Base-by-base conservation (phyloP, 768 basidiomycete species). In the Cyclocybe cylindracea region DNA sequence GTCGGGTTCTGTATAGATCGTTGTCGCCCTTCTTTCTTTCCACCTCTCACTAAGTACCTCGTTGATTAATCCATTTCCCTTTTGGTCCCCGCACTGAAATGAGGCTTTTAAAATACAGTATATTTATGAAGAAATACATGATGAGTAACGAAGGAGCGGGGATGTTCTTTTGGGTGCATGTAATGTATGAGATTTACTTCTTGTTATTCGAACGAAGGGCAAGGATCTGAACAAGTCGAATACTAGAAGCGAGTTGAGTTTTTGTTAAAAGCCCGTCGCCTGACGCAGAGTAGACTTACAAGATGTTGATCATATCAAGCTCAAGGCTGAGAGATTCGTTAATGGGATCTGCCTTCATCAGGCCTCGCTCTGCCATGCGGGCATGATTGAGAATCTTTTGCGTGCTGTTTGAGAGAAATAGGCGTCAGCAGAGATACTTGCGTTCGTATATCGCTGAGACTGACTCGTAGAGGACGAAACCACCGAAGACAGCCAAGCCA, bases 281-380 rank as follows among this genome's bases (percentile, higher is more conserved):
- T 47, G n/a, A 32, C 2, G 14, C 35, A 37, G 5, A 35, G 39
- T 2, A 8, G 4, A 70, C 85, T 56, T 60, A 89, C 87, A 93
- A 93, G 44, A 94, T 92, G 69, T 94, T 94, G 64, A 95, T 83
- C 82, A 93, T 87, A 62, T 93, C 89, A 48, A 94, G 78, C 64
- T 94, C 86, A 46, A 94, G 76, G 39, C 82, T 76, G 48, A 93
- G 83, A 5, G 89, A 80, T 69, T 93, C 92, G 47, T 77, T 85
- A 60, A 94, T 70, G 6, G 93, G 85, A 67, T 95, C 93, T 31
- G 78, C 75, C 40, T 79, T 74, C 61, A 89, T 80, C 36, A 67
- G 58, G 41, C 91, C 90, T 55, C 73, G 71, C 63, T 92, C 86
- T 14, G 83, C 87, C 66, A 89, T 65, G 16, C 89, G 82, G 39